These are phyloP conservation scores for Globisporangium echinulatum DNA, from an alignment of 352 stramenopile genomes.

Conservation along the genomic window DNA sequence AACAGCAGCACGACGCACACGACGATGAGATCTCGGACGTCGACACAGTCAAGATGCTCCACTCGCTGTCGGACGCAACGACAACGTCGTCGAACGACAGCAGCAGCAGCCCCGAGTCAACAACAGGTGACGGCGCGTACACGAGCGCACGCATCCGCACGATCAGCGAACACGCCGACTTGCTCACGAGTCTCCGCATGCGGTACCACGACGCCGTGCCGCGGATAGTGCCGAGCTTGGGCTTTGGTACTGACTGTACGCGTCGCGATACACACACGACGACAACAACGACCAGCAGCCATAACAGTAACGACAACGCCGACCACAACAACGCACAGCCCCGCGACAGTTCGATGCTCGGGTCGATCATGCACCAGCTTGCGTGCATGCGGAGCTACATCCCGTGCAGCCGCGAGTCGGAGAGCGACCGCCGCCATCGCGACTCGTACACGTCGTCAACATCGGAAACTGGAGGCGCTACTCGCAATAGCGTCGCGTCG, in stretches of 20 bases:
- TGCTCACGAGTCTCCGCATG: constrained; percentile 5
- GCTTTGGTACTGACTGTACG: too few species aligned
- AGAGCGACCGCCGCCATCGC: not conserved
- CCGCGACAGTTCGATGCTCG: constrained; percentile 6
- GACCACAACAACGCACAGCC: not conserved
- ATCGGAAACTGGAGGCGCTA: not conserved
- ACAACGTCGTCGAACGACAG: constrained; percentile 24
- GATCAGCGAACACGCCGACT: constrained; percentile 23
- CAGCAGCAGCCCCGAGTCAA: constrained; percentile 8
- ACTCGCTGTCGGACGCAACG: constrained; percentile 55
- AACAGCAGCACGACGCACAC: not conserved
- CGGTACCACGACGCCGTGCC: constrained; percentile 13
- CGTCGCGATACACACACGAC: not conserved
- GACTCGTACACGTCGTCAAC: not conserved
- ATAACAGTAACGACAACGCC: too few species aligned
- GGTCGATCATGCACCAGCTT: constrained; percentile 17
- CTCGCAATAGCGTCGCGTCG: not conserved
- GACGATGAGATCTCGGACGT: constrained; percentile 4
- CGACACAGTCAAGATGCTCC: constrained; percentile 20
- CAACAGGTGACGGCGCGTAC: not conserved
- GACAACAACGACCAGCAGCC: too few species aligned
- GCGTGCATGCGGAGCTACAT: constrained; percentile 16
- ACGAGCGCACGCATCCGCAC: not conserved
- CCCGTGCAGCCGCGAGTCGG: constrained; percentile 7
- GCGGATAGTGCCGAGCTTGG: not conserved